Evolutionary conservation across 305 asterid species (phyloP), one percentile per base, ranked within the genome.

Genomic region (Fraxinus velutina): DNA sequence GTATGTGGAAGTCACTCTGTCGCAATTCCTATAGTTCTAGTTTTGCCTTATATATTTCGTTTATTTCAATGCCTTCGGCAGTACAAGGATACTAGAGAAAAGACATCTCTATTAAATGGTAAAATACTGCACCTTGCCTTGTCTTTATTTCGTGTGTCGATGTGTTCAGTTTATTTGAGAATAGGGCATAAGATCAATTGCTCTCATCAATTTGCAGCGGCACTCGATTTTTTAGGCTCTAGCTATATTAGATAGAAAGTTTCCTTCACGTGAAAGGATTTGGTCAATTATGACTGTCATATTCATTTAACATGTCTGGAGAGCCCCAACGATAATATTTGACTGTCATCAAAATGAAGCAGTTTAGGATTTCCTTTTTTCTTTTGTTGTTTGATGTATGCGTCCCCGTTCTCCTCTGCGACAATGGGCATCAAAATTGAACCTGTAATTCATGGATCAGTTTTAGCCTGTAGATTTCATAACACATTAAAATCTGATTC

Each of bases 1-100:
- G 90, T 96, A 82, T 94, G 99, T 89, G 99, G 99, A 80, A 96
- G 99, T 92, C 97, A 96, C 87, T 83, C 99, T 86, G 89, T 93
- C 86, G 97, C 97, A 24, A 94, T 96, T 75, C 98, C 99, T 44
- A 83, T 90, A 44, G 97, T 91, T 87, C 98, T 94, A 34, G 97
- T 94, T 79, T 87, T 96, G 89, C 99, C 99, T 76, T 96, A 94
- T 81, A 84, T 94, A 82, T 96, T 96, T 78, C 98, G 98, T 24
- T 86, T 96, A 79, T 96, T 96, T 85, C 99, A 96, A 86, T 96
- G 99, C 84, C 98, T 96, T 83, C 94, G 98, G 80, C 97, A 93
- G 85, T 94, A 93, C 83, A 96, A 90, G 87, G 99, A 94, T 87
- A 92, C 98, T 7, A 89, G 87, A 89, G 99, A 96, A 88, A 96